Percentiles rank a stretch among this genome's conserved stretches.
phyloP scores from a whole-genome alignment of 371 early-diverging fungal species.

The Capillidium heterosporum region DNA sequence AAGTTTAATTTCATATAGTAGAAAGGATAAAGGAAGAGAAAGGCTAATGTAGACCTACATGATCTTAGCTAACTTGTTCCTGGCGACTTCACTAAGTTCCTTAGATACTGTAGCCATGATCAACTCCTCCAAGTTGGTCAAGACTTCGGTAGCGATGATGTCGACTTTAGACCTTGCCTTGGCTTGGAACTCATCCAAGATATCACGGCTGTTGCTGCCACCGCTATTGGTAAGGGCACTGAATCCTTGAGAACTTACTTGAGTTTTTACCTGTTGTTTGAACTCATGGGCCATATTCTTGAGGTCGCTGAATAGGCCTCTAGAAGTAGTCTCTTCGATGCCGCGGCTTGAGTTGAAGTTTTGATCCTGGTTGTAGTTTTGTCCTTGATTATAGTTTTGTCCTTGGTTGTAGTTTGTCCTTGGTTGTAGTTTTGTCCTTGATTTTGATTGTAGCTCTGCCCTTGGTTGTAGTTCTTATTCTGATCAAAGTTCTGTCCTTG shows the following conservation, averaged over 20 bases:
- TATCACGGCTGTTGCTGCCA: neutral
- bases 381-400: neutral
- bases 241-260: neutral
- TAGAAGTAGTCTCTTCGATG: neutral
- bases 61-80: neutral
- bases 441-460: neutral
- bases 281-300: neutral
- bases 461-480: neutral
- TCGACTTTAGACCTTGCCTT: neutral
- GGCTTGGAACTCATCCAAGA: neutral
- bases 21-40: no score
- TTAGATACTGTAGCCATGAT: slow-evolving; percentile 2
- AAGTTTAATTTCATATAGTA: no score
- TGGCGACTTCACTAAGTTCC: slow-evolving; percentile 1
- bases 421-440: neutral
- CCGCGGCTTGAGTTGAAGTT: neutral
- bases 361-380: neutral
- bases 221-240: neutral
- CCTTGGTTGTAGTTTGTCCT: neutral
- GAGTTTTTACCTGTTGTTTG: neutral
- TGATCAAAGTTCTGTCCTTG: neutral
- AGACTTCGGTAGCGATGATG: neutral
- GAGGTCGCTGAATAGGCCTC: slow-evolving; percentile 2
- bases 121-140: neutral
- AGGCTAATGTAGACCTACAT: no score